Evolutionary conservation across 1,284 basidiomycete genomes (phyloP), one percentile per base, ranked within the genome.

Genomic region (Fistulinella cinereoalba): DNA sequence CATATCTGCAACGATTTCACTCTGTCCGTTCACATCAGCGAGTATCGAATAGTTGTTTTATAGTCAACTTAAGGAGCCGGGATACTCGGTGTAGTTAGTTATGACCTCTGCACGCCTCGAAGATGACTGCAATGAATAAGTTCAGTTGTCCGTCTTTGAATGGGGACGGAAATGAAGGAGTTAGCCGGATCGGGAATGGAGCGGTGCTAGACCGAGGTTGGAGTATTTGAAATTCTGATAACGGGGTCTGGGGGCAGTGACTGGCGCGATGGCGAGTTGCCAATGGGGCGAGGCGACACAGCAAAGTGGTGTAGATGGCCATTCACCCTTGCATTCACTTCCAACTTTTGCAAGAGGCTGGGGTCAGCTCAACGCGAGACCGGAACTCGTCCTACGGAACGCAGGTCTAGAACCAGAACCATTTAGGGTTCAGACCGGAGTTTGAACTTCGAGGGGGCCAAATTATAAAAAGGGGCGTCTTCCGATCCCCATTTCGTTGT

Each of bases 381-480:
- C 13, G 29, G 29, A 7, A 7, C 29, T 28, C 9, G 27, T 32
- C n/a, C 29, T 11, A 32, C 15, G 57, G 41, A 60, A 42, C 11
- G 13, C 18, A 45, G 48, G 54, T 57, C 61, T 54, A 50, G 61
- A 58, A 51, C 51, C 42, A 43, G 43, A 47, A 37, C 40, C 38
- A 42, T 42, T 62, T 67, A 66, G 53, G 58, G 65, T 64, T 64
- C 63, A 62, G 23, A 44, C 44, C 79, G 77, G 78, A 78, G 77
- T 76, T 73, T 70, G 57, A 76, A 80, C 58, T 50, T 53, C 44
- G 52, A 50, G 44, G 53, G 56, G 46, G 47, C 55, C 44, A 45
- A 48, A 74, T 76, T 85, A 81, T 76, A 83, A 77, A 60, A 54
- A 56, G 45, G 50, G 60, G 56, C 58, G 55, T 60, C 62, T 66